Base-by-base conservation (phyloP, 2,329 filamentous ascomycete species). In the Apiospora phragmitis region DNA sequence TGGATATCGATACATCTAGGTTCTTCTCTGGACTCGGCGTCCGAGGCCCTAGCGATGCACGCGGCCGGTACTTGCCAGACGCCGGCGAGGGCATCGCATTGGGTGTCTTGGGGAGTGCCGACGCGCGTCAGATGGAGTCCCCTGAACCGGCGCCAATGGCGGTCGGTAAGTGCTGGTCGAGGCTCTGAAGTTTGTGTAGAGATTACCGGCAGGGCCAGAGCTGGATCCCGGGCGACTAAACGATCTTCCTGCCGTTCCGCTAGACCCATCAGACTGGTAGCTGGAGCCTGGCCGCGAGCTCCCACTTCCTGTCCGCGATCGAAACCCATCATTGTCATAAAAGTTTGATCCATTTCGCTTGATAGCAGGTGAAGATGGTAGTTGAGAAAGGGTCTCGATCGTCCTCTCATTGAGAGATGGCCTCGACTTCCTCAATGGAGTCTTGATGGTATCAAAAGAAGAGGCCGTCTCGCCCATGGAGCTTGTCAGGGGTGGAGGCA, bases 371-470 rank as follows among this genome's bases (percentile, higher is more conserved):
- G 94, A 96, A 0, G 93, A 90, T 0, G 94, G 93, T 41, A 97
- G 84, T 65, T 90, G 89, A 3, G 94, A 88, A 7, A 98, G 83
- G 0, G 94, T 97, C 79, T 97, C 94, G 55, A 97, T 91, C 0
- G 95, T 97, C 71, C 95, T 87, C 76, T 98, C 95, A 0, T 92
- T 90, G 4, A 98, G 85, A 0, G 93, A 95, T 68, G 88, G 85
- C n/a, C 71, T 74, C 18, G 76, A 71, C 55, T 73, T 78, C 49
- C 69, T 72, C 18, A 72, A 59, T 18, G 73, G 70, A 3, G 73
- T 69, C 38, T 71, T 42, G n/a, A 77, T 70, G 3, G 72, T 38
- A 68, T 79, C 77, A 47, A 77, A 78, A 24, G 65, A 66, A 21
- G 77, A 75, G 41, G 74, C 68, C 5, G 70, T 70, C 29, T 78